Evolutionary conservation across 2,329 filamentous ascomycete genomes (phyloP), one percentile per base, ranked within the genome.

Genomic region (Colletotrichum theobromicola): DNA sequence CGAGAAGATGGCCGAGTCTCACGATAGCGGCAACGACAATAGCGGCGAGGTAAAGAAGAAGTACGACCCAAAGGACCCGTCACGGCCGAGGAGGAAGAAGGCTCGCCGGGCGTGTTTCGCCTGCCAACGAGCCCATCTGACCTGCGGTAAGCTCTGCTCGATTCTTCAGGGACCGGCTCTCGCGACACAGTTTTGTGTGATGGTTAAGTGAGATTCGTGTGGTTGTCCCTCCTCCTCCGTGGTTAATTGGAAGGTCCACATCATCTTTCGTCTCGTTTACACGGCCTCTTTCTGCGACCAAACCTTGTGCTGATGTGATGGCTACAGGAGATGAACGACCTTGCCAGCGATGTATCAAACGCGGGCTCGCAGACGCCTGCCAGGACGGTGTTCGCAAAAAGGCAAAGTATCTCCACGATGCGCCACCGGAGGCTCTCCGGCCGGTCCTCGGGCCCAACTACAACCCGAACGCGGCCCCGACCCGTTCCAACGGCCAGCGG

Each of bases 371-470:
- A 80, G 95, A 98, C 82, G 92, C 92, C 75, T 99, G 97, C 81
- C 95, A 98, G 83, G 97, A 99, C 82, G 97, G 97, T 68, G 95
- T 98, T 66, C 94, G 97, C 77, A 99, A 99, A 85, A 99, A 98
- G 89, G 97, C 97, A 67, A 99, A 99, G 84, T 99, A 99, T 84
- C 94, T 99, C 71, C 96, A 98, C 81, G 97, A 98, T 88, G 95
- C 96, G 30, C 96, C 96, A 42, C 92, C 95, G 67, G 95, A 97
- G 82, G 95, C 95, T 60, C 88, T 98, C 76, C 91, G 96, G 81
- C 95, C 96, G n/a, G 95, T 97, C 55, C 89, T 97, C 62, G 93
- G 93, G 7, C 91, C 93, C 34, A 92, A 89, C 76, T 93, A 91
- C 79, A 94, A 93, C 80, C 90, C 90, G 81, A 88, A 83, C 83